Evolutionary conservation across 495 filamentous ascomycete species (phyloP), one percentile per base, ranked within the genome.

Genomic region (Corynascus novoguineensis): DNA sequence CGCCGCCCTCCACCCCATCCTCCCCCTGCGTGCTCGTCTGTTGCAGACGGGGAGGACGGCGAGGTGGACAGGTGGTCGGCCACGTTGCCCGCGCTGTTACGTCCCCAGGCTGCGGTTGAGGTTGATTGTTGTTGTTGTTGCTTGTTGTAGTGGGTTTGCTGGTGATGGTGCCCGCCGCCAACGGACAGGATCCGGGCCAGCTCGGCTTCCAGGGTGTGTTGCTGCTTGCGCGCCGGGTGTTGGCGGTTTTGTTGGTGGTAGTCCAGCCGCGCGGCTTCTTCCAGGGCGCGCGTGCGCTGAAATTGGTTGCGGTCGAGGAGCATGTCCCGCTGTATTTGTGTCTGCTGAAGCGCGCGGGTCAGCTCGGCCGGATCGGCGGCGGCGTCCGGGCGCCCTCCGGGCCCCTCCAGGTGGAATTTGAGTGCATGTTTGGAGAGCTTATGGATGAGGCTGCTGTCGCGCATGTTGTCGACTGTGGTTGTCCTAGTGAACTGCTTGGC

Each of bases 401-500:
- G 56, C 7, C 57, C 64, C 4, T 71, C 62, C 17, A 64, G 19
- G 49, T 74, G 70, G 35, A 63, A 55, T 32, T 70, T 70, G 37
- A 78, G 46, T 0, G 69, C 74, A 24, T 67, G 53, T 41, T 63
- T 55, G 1, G 75, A 72, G 48, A 67, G 51, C 31, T 63, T 58
- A 52, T 66, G 67, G 8, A 65, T 55, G 15, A 65, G 61, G 32
- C 7, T 45, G 51, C 14, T 54, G 40, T 58, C 58, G 27, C 67
- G 68, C 68, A 74, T 74, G 32, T 60, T 35, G 21, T 70, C 67
- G 7, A 67, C 64, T 0, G 77, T 79, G 10, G 75, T 70, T 5
- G 78, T 81, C 17, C 74, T 62, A 21, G 71, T 65, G 57, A 81
- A 82, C 46, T 78, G 72, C 7, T 70, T 59, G 7, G 79, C 78